Evolutionary conservation across 108 stramenopile genomes (phyloP), one percentile per base, ranked within the genome.

Genomic region (Nitzschia putrida): DNA sequence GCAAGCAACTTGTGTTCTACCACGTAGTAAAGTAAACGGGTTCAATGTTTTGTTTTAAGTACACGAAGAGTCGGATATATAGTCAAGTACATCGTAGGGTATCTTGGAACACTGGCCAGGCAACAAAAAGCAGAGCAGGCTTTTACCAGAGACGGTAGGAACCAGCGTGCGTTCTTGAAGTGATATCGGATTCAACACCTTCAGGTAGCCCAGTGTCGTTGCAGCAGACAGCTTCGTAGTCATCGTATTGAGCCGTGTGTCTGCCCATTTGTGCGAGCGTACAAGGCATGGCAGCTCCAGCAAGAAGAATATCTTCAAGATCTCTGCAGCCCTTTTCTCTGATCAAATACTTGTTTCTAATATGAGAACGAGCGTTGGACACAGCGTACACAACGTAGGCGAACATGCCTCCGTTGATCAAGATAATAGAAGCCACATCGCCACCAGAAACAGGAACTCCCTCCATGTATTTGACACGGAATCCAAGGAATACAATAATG

Each of bases 201-300:
- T 12, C 18, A 13, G 73, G 65, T 49, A 83, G 66, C 38, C 82
- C 77, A 53, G 72, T 74, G 39, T 74, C 67, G 41, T 60, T 50
- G 69, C 82, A 83, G 47, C 72, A 83, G 7, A 71, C 56, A 10
- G 64, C 82, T 54, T 68, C 53, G 61, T 78, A 61, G 42, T 74
- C 54, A 8, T 83, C 78, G 65, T 88, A 91, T 50, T 80, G 82
- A 14, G 82, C 87, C 29, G 93, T 94, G 51, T 94, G 93, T 37
- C 93, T 69, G 25, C 79, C 85, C 86, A 93, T 88, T 53, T 93
- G 92, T 38, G 80, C 80, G 45, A 93, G 83, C 0, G 80, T 52
- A 68, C 83, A 83, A 12, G 88, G 83, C 75, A 86, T 79, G 53
- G 83, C 85, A 63, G 88, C 77, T n/a, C 84, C 70, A 34, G 89